Evolutionary conservation across 106 monocot species (phyloP).

Genomic region (Dioscorea dumetorum): DNA sequence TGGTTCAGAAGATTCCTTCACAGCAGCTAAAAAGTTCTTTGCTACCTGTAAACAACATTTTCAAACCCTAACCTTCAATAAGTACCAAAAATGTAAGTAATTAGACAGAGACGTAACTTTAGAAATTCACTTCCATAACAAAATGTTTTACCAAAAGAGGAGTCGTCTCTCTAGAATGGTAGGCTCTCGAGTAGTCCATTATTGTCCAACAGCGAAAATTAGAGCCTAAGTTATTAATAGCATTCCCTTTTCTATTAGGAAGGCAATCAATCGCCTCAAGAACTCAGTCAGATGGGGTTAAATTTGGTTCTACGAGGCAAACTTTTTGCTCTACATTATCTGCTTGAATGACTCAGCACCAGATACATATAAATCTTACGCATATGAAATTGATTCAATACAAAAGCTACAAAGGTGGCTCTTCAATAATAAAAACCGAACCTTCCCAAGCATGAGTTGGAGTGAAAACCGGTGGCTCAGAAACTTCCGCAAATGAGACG

Average conservation of each 20-base stretch:
- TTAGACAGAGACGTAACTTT: no score
- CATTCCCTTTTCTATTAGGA: slow-evolving; percentile 21
- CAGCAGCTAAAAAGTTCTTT: slow-evolving; percentile 51
- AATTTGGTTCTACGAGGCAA: slow-evolving; percentile 24
- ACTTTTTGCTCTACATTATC: slow-evolving; percentile 64
- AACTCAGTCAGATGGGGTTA: slow-evolving; percentile 49
- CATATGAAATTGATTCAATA: neutral
- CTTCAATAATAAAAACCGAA: slow-evolving; percentile 1
- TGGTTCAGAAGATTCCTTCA: slow-evolving; percentile 40
- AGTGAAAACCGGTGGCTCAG: slow-evolving; percentile 73
- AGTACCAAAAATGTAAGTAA: neutral
- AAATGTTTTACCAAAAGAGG: slow-evolving; percentile 44
- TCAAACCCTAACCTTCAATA: no score
- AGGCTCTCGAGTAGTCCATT: slow-evolving; percentile 63
- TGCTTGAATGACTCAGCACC: slow-evolving; percentile 16
- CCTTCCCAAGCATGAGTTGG: slow-evolving; percentile 54
- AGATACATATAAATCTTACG: neutral
- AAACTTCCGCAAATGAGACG: slow-evolving; percentile 57
- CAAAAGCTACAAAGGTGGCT: neutral
- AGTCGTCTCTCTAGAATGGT: slow-evolving; percentile 52
- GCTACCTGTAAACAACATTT: slow-evolving; percentile 44
- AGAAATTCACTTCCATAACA: no score
- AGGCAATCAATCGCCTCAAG: slow-evolving; percentile 49
- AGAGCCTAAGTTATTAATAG: neutral
- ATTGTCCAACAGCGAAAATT: slow-evolving; percentile 65